Base-by-base conservation (phyloP, 2,329 filamentous ascomycete species). In the Zalaria sp. region DNA sequence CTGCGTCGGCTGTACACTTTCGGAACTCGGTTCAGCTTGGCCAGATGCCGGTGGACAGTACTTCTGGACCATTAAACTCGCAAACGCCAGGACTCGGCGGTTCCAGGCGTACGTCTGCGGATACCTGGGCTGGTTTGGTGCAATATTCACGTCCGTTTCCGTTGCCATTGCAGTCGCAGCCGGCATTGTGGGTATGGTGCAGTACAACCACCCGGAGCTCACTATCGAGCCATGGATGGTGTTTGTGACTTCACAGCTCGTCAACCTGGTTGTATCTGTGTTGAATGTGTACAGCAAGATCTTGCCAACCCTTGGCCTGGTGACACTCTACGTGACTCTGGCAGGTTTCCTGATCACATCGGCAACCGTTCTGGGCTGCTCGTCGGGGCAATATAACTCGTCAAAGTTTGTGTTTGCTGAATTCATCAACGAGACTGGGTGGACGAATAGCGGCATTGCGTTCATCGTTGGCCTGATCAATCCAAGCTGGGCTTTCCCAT, bases 381-480 rank as follows among this genome's bases (percentile, higher is more conserved):
- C 41, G 8, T 37, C 41, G n/a, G 5, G 1, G 4, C 41, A 42
- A 11, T 37, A 39, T n/a, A 26, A 39, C 11, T 27, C 41, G 2
- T 18, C 18, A 18, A 37, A 42, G 0, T 75, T 75, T 44, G 71
- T 72, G 1, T 76, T 75, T 39, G 68, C 66, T 0, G 52, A 49
- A 0, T 75, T 71, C 70, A 62, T 66, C 42, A 69, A 69, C 49
- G 50, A 65, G 38, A 68, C 64, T 1, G 65, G 71, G 10, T 76
- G 72, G 72, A 54, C 58, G 1, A 42, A 42, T 56, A 63, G 73
- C 38, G 71, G 71, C 2, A 67, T 75, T 0, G 65, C 67, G 11
- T 76, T 71, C 68, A 75, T 76, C 47, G 66, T 68, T 0, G 72
- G 73, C 4, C 64, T 76, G 1, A 62, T 76, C 0, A 72, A 76